phyloP scores from a whole-genome alignment of 148 eudicot genomes.

The Bassia scoparia region DNA sequence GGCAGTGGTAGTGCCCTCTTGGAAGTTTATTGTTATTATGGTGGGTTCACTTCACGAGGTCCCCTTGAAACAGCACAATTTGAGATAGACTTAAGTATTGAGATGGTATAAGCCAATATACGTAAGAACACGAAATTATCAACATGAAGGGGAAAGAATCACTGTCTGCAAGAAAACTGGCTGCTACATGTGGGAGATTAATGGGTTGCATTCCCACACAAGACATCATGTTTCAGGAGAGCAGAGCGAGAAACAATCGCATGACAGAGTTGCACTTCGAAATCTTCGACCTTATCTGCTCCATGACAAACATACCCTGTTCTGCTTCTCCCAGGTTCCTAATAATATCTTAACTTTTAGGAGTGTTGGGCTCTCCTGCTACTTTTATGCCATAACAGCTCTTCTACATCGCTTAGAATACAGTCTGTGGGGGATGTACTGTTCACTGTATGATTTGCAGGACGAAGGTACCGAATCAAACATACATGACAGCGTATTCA shows the following conservation, averaged over 20 bases:
- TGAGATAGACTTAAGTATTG: constrained; percentile 23
- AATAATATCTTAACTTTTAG: not conserved
- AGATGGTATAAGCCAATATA: not conserved
- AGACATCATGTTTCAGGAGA: constrained; percentile 26
- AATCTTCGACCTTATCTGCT: not conserved
- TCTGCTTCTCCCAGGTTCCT: constrained; percentile 35
- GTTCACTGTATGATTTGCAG: constrained; percentile 8
- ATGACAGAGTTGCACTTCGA: constrained; percentile 1
- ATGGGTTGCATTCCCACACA: constrained; percentile 40
- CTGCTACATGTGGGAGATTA: constrained; percentile 76
- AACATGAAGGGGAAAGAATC: constrained; percentile 42
- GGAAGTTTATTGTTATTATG: constrained; percentile 68
- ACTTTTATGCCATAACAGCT: too few species aligned
- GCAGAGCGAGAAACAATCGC: constrained; percentile 25
- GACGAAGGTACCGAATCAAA: constrained; percentile 28
- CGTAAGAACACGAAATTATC: constrained; percentile 1
- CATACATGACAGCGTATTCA: constrained; percentile 49
- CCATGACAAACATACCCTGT: constrained; percentile 32
- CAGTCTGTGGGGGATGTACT: not conserved
- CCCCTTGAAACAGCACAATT: constrained; percentile 33
- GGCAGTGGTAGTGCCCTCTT: constrained; percentile 44
- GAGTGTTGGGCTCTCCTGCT: too few species aligned
- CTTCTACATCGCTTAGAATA: not conserved
- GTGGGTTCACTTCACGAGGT: constrained; percentile 33
- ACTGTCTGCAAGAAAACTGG: constrained; percentile 69